These are phyloP conservation scores for Theobroma grandiflorum DNA, from an alignment of 441 rosid genomes.

Conservation along the genomic window DNA sequence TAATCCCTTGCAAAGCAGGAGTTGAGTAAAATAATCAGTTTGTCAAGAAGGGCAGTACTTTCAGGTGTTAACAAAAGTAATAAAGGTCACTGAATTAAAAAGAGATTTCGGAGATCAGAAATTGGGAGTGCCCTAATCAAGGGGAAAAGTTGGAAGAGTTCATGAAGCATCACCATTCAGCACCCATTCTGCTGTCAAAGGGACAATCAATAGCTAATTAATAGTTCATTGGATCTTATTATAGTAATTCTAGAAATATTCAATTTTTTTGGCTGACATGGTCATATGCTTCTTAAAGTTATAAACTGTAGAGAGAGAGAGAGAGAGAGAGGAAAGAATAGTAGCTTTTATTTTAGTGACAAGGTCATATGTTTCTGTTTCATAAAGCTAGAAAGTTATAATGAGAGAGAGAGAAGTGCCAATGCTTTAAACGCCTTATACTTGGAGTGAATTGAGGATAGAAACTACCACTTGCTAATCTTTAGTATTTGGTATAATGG, in stretches of 20 bases:
- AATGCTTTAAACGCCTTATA: background rate
- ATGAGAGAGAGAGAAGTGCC: constrained; percentile 27
- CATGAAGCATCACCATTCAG: background rate
- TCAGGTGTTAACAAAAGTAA: background rate
- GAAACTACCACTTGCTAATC: background rate
- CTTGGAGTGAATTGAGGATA: constrained; percentile 1
- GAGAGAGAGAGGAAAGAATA: background rate
- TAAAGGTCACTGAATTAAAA: constrained; percentile 23
- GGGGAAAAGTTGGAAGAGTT: background rate
- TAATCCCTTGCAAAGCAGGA: background rate
- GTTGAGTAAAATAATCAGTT: background rate
- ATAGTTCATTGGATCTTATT: constrained; percentile 32
- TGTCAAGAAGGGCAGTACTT: background rate
- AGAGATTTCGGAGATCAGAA: background rate
- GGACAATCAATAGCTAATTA: constrained; percentile 27
- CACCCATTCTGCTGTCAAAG: background rate
- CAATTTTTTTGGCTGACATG: constrained; percentile 38
- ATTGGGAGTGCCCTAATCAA: constrained; percentile 21
- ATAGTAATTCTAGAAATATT: constrained; percentile 28
- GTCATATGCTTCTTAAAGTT: constrained; percentile 55
- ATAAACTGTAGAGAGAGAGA: constrained; percentile 31
- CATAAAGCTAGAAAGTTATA: constrained; percentile 42
- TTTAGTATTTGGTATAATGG: constrained; percentile 15
- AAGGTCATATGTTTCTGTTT: constrained; percentile 51
- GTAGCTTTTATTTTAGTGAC: constrained; percentile 46